Percentiles rank a stretch among this genome's conserved stretches.
These are phyloP conservation scores for Colletotrichum sp. DNA, from an alignment of 2,329 filamentous ascomycete species.

Conservation along the genomic window DNA sequence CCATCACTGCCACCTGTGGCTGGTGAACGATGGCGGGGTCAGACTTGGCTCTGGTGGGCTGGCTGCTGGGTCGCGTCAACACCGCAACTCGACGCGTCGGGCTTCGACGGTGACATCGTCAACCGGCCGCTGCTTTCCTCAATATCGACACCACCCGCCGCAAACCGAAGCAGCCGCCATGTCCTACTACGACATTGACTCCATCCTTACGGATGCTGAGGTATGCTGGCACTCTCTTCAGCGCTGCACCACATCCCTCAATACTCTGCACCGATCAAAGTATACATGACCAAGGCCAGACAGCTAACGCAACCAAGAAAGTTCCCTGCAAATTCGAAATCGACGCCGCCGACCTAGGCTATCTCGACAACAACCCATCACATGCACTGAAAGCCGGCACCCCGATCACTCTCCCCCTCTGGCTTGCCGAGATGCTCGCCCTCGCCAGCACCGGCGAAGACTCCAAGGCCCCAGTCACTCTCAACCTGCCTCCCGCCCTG, in stretches of 20 bases:
- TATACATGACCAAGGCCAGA: not conserved
- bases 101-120: not conserved
- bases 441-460: constrained; percentile 59
- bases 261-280: not conserved
- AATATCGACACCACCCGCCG: not conserved
- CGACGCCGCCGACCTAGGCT: constrained; percentile 84
- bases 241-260: not conserved
- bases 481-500: constrained; percentile 82
- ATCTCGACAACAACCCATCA: constrained; percentile 81
- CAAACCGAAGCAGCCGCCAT: constrained; percentile 28
- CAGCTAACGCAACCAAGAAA: constrained; percentile 64
- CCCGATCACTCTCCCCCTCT: constrained; percentile 83
- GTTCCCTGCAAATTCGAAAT: constrained; percentile 94
- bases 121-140: not conserved
- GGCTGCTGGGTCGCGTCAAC: not conserved
- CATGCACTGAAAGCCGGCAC: constrained; percentile 79
- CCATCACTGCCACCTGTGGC: not conserved
- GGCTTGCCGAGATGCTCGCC: constrained; percentile 93
- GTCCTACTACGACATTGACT: constrained; percentile 86
- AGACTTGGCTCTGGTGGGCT: not conserved
- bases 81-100: not conserved
- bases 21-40: not conserved
- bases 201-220: constrained; percentile 85
- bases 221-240: constrained; percentile 43
- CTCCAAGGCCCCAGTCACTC: constrained; percentile 69